phyloP scores from a whole-genome alignment of 345 rosid genomes.

The Gossypium herbaceum region DNA sequence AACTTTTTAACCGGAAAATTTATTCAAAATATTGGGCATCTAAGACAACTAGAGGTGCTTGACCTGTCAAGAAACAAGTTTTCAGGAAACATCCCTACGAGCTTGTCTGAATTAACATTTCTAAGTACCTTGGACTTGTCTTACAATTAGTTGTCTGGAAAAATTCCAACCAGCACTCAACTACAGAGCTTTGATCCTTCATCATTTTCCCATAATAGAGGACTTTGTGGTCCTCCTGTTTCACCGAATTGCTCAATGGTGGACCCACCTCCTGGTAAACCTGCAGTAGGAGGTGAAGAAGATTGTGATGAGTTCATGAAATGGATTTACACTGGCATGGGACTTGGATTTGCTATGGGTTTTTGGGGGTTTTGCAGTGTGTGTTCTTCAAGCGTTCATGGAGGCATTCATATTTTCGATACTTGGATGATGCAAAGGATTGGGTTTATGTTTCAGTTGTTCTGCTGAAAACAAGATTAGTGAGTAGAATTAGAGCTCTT shows the following conservation, averaged over 20 bases:
- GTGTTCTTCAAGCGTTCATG: background rate
- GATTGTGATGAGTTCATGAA: background rate
- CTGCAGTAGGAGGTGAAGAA: background rate
- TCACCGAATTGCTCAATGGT: background rate
- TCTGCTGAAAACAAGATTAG: background rate
- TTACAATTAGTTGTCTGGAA: slow-evolving; percentile 8
- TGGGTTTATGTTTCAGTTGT: background rate
- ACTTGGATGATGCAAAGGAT: background rate
- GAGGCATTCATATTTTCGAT: background rate
- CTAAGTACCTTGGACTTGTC: slow-evolving; percentile 8
- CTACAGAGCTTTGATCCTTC: slow-evolving; percentile 11
- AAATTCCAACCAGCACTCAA: slow-evolving; percentile 14
- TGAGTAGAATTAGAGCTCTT: background rate
- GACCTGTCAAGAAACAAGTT: too few relatives aligned
- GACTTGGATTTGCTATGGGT: background rate
- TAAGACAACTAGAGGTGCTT: too few relatives aligned
- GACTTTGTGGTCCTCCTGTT: background rate
- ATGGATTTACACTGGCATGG: slow-evolving; percentile 1
- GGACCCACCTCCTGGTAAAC: background rate
- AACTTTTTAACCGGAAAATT: too few relatives aligned
- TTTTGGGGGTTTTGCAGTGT: background rate
- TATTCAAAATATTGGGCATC: too few relatives aligned
- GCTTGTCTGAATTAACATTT: background rate
- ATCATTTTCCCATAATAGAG: background rate
- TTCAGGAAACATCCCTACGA: slow-evolving; percentile 27